Base-by-base conservation (phyloP, 495 filamentous ascomycete species). In the Trichocladium antarcticum region DNA sequence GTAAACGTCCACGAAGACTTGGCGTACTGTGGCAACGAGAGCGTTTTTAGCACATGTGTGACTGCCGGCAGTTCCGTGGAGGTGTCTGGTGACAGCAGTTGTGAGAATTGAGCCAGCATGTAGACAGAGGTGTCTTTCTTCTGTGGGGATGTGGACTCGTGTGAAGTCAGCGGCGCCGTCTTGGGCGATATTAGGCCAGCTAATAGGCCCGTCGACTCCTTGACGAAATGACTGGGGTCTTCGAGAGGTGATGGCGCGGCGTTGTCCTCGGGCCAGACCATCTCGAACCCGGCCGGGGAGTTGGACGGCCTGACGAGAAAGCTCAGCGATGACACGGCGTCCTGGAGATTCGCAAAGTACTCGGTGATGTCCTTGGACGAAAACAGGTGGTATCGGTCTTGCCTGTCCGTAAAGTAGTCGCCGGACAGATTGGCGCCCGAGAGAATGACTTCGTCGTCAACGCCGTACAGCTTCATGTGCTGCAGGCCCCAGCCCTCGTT, bases 401-500 rank as follows among this genome's bases (percentile, higher is more conserved):
- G 81, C 3, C 92, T 80, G 57, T 96, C 90, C 10, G 87, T 95
- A 63, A 99, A 99, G 64, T 99, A 99, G 58, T 97, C 90, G 29
- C 74, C 75, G 5, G 89, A 95, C 9, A 99, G 72, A 51, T 99
- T 99, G 8, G 92, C 92, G 27, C 92, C 92, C 2, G 89, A 94
- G 22, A 99, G 75, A 31, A 99, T 92, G 42, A 99, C 81, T 64
- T 96, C 90, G 58, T 97, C 89, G 52, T 99, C 92, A 36, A 95
- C 67, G 0, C 93, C 92, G 56, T 99, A 99, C 0, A 99, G 75
- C 74, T 99, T 99, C 87, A 99, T 99, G 60, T 99, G 92, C 60
- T 99, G 92, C 37, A 99, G 68, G 12, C 92, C 92, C 90, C 92
- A 99, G 31, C 92, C 92, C 63, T 99, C 92, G 57, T 99, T 99